A percentile compares a stretch with the other conserved stretches of the same genome.
phyloP scores from a whole-genome alignment of 2,329 filamentous ascomycete genomes.

The Xenoacremonium recifei region DNA sequence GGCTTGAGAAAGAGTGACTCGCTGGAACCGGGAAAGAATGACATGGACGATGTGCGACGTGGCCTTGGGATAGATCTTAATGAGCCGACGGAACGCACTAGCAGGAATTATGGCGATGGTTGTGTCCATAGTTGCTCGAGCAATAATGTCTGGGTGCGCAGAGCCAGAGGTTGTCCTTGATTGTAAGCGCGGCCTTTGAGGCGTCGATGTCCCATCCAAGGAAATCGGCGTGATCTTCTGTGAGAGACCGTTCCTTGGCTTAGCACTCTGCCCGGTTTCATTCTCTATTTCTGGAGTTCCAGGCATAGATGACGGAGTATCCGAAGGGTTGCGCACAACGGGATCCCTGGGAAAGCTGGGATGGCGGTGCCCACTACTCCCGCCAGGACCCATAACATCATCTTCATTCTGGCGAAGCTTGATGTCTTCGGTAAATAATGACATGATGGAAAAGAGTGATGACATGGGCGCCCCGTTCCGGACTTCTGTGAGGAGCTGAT shows the following conservation, averaged over 20 bases:
- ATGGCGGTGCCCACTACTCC: conserved; percentile 28
- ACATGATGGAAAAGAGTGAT: conserved; percentile 94
- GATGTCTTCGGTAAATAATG: conserved; percentile 93
- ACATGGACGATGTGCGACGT: conserved; percentile 98
- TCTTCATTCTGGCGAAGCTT: conserved; percentile 73
- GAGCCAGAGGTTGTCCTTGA: conserved; percentile 62
- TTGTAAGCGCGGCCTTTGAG: conserved; percentile 37
- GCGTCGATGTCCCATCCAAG: conserved; percentile 51
- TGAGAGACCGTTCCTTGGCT: conserved; percentile 15
- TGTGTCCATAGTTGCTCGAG: conserved; percentile 92
- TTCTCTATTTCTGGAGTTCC: conserved; percentile 39
- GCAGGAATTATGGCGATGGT: conserved; percentile 98
- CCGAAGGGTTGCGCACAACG: conserved; percentile 12
- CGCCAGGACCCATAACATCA: conserved; percentile 22
- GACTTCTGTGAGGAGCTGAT: conserved; percentile 93
- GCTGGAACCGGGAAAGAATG: conserved; percentile 88
- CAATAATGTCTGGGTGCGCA: conserved; percentile 93
- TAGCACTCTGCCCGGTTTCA: conserved; percentile 10
- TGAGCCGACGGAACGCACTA: conserved; percentile 89
- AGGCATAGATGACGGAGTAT: conserved; percentile 33
- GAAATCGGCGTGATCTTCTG: conserved; percentile 68
- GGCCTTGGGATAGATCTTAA: conserved; percentile 91
- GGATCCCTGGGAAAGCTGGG: conserved; percentile 24
- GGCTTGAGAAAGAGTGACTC: conserved; percentile 91
- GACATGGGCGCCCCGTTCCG: conserved; percentile 99